phyloP scores from a whole-genome alignment of 2,329 filamentous ascomycete genomes.

The Plectosphaerella sp. region DNA sequence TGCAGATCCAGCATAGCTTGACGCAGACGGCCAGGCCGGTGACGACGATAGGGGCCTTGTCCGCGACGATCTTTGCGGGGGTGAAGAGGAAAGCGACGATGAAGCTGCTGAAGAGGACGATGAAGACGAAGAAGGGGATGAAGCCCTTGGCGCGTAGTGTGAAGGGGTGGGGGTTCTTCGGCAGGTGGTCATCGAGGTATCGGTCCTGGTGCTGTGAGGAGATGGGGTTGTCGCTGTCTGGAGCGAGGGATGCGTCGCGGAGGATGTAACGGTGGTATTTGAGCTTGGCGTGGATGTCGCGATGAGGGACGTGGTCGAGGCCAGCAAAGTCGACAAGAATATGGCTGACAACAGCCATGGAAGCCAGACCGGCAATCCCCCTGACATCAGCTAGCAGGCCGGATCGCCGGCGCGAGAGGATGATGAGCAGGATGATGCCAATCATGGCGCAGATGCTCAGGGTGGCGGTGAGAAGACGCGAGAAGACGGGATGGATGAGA shows the following conservation, averaged over 20 bases:
- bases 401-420: slow-evolving; percentile 58
- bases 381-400: slow-evolving; percentile 65
- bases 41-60: slow-evolving; percentile 60
- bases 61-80: slow-evolving; percentile 46
- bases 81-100: slow-evolving; percentile 62
- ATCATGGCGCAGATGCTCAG: slow-evolving; percentile 54
- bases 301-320: slow-evolving; percentile 62
- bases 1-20: slow-evolving; percentile 63
- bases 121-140: slow-evolving; percentile 54
- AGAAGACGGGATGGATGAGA: slow-evolving; percentile 52
- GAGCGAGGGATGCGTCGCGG: slow-evolving; percentile 66
- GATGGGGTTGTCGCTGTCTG: slow-evolving; percentile 47
- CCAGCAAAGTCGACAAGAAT: slow-evolving; percentile 71
- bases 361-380: slow-evolving; percentile 68
- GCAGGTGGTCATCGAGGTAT: slow-evolving; percentile 44
- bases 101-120: slow-evolving; percentile 51
- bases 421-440: slow-evolving; percentile 53
- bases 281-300: slow-evolving; percentile 65
- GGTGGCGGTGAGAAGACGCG: slow-evolving; percentile 53
- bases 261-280: slow-evolving; percentile 63
- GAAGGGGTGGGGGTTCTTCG: slow-evolving; percentile 62
- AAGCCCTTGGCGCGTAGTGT: slow-evolving; percentile 60
- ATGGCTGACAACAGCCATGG: slow-evolving; percentile 70
- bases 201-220: slow-evolving; percentile 37
- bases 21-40: slow-evolving; percentile 62